Evolutionary conservation across 805 yeast genomes (phyloP).

Genomic region (Yarrowia alimentaria): DNA sequence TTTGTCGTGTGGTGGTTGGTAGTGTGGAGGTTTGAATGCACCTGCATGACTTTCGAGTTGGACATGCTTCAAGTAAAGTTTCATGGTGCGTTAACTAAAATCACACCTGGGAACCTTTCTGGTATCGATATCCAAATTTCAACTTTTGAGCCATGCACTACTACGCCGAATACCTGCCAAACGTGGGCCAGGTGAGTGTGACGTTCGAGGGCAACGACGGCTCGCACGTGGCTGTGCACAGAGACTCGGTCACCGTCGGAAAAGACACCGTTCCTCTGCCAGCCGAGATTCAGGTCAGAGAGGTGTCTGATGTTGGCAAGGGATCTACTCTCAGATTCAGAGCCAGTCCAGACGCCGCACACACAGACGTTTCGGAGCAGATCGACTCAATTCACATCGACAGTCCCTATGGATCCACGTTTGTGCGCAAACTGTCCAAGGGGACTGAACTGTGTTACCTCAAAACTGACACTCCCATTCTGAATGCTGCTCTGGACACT

Average conservation of each 20-base stretch:
- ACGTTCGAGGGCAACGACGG: slow-evolving; percentile 29
- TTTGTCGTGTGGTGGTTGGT: background rate
- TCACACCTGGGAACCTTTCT: background rate
- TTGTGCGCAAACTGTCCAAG: slow-evolving; percentile 6
- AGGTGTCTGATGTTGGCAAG: slow-evolving; percentile 4
- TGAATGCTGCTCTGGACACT: slow-evolving; percentile 3
- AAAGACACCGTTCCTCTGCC: slow-evolving; percentile 11
- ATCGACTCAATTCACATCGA: slow-evolving; percentile 15
- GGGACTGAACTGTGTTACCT: background rate
- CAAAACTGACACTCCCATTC: background rate
- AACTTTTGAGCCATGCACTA: no score
- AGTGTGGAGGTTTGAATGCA: slow-evolving; percentile 9
- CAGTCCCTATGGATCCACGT: slow-evolving; percentile 12
- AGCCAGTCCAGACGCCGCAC: slow-evolving; percentile 8
- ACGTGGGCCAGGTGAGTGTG: slow-evolving; percentile 4
- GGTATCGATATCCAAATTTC: no score
- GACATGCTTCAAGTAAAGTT: no score
- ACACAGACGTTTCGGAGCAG: background rate
- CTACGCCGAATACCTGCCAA: slow-evolving; percentile 1
- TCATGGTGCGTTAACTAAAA: background rate
- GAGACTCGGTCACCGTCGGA: background rate
- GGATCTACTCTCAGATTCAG: background rate
- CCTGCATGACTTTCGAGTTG: slow-evolving; percentile 9
- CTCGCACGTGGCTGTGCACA: background rate
- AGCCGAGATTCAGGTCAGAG: background rate